Conservation (phyloP, 768 basidiomycete species). For the Mycena floridula region DNA sequence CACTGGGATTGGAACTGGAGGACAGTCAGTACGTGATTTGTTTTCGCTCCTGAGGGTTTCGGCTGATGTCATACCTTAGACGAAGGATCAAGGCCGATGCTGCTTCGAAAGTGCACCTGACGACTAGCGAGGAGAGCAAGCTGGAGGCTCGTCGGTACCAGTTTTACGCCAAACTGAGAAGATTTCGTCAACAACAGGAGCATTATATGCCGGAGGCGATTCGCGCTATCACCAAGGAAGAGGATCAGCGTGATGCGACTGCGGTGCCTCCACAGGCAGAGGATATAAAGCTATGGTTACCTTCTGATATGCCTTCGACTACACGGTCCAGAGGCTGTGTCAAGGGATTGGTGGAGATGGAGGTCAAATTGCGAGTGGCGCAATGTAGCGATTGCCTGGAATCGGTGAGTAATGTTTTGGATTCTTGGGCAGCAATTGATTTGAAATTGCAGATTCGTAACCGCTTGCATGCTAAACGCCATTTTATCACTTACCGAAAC, state of each 20-base stretch:
- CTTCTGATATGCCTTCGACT: neutral
- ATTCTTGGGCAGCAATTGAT: too few species aligned
- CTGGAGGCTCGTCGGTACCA: neutral
- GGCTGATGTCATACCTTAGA: neutral
- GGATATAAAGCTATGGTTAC: conserved; percentile 4
- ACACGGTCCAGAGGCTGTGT: neutral
- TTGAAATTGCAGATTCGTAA: conserved; percentile 1
- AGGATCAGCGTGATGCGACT: neutral
- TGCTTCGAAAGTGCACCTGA: too few species aligned
- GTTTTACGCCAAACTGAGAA: neutral
- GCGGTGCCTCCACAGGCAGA: neutral
- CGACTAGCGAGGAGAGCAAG: neutral
- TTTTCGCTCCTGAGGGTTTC: neutral
- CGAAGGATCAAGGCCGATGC: neutral
- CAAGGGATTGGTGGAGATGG: neutral
- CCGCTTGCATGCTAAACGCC: neutral
- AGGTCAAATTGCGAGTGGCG: conserved; percentile 2
- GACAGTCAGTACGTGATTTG: conserved; percentile 13
- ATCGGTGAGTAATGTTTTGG: too few species aligned
- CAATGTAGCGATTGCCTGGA: conserved; percentile 1
- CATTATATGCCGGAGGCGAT: neutral
- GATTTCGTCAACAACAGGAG: neutral
- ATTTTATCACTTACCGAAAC: neutral
- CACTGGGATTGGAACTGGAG: conserved; percentile 12
- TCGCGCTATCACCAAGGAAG: neutral